Evolutionary conservation across 352 stramenopile species (phyloP), one percentile per base, ranked within the genome.

Genomic region (Peronosclerospora sorghi): DNA sequence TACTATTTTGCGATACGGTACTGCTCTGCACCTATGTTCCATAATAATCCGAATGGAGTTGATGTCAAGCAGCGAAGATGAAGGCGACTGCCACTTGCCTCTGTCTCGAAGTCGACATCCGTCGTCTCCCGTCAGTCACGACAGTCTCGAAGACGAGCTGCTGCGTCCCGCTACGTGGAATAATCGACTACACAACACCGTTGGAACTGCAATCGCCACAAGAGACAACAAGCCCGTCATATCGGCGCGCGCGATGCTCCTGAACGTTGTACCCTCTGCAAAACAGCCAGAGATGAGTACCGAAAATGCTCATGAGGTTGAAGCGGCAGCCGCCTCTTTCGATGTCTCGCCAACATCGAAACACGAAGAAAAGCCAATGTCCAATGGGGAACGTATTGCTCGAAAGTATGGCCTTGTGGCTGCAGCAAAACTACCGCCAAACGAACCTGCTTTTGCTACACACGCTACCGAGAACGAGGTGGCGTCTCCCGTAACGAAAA

Each of bases 51-150:
- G 15, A 4, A 65, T 74, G 29, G 74, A 87, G 32, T 58, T 87
- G 53, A 68, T 87, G 45, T 70, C 58, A 1, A 87, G 69, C 50
- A 83, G 68, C 49, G 64, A 73, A 37, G 62, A 82, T 15, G 73
- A 82, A 41, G 56, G 18, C 12, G 19, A 5, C 10, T 27, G 26
- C 8, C 34, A 19, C 28, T 27, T 41, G 26, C 48, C 39, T 39
- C 29, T 35, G 51, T 19, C 27, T 24, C 17, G 12, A 8, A 19
- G 4, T 3, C 39, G 47, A 29, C 30, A 14, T 36, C 18, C 12
- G 10, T 5, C 27, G 10, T 12, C 12, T 23, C 32, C 46, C 2
- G 8, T 1, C 30, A 56, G 45, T 42, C 35, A 48, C 29, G 55
- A 53, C 30, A 59, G 53, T 24, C 23, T 51, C 17, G 40, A 52